Percentiles rank a stretch among this genome's conserved stretches.
Evolutionary conservation across 2,329 filamentous ascomycete species (phyloP).

Genomic region (Xylaria digitata): DNA sequence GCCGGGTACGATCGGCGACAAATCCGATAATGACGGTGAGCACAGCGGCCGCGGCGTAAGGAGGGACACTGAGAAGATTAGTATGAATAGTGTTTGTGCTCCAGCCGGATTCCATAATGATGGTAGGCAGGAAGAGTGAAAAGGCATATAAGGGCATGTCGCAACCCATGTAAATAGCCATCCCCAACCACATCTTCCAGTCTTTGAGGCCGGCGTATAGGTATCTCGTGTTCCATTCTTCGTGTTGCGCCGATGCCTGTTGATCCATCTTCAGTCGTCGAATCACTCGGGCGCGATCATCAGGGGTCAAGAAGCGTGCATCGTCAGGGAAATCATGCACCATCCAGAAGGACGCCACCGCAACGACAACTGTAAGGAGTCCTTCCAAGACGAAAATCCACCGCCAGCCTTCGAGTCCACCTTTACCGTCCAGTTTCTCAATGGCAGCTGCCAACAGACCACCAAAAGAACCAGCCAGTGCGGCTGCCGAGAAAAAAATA

Average conservation of each 20-base stretch:
- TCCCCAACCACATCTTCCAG: slow-evolving; percentile 84
- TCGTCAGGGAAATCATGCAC: slow-evolving; percentile 85
- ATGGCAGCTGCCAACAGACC: slow-evolving; percentile 79
- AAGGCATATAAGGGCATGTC: slow-evolving; percentile 80
- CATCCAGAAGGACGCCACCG: slow-evolving; percentile 77
- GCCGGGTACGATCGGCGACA: slow-evolving; percentile 77
- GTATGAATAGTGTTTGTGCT: slow-evolving; percentile 63
- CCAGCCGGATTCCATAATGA: slow-evolving; percentile 69
- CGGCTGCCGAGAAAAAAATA: slow-evolving; percentile 86
- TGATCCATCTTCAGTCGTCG: slow-evolving; percentile 76
- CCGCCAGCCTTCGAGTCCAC: slow-evolving; percentile 66
- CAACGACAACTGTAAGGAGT: slow-evolving; percentile 75
- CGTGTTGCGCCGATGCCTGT: slow-evolving; percentile 79
- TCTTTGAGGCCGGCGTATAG: slow-evolving; percentile 79
- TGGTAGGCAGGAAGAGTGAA: slow-evolving; percentile 81
- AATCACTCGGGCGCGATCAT: slow-evolving; percentile 78
- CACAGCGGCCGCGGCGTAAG: slow-evolving; percentile 77
- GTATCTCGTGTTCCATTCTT: slow-evolving; percentile 78
- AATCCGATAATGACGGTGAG: slow-evolving; percentile 78
- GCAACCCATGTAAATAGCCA: slow-evolving; percentile 81
- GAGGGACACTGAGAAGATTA: slow-evolving; percentile 79
- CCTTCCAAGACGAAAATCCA: slow-evolving; percentile 80
- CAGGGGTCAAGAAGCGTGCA: slow-evolving; percentile 75
- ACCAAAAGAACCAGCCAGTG: slow-evolving; percentile 81
- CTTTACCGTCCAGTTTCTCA: slow-evolving; percentile 73